Conservation (phyloP, 108 stramenopile genomes). For the Pseudonitzschia pungens region DNA sequence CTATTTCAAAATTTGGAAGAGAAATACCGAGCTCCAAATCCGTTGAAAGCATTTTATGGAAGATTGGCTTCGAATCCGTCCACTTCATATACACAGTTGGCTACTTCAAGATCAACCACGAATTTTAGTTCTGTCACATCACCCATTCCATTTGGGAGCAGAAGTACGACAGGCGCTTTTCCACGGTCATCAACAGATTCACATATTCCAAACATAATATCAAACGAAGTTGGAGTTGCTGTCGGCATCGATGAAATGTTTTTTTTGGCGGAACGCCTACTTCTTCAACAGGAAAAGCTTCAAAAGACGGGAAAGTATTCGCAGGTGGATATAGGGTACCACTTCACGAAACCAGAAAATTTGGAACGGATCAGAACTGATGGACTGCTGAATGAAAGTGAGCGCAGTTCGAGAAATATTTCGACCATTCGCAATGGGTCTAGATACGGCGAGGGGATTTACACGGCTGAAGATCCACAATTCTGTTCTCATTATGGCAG, state of each 20-base stretch:
- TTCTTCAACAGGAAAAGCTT: neutral
- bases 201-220: too few relatives aligned
- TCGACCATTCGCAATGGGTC: neutral
- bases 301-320: neutral
- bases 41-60: conserved; percentile 1
- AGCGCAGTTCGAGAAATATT: neutral
- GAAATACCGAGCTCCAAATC: neutral
- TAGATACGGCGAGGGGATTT: neutral
- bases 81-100: too few relatives aligned
- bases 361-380: conserved; percentile 8
- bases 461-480: neutral
- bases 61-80: too few relatives aligned
- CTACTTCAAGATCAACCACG: too few relatives aligned
- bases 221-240: too few relatives aligned
- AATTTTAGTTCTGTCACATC: too few relatives aligned
- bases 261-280: neutral
- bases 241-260: conserved; percentile 4
- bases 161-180: too few relatives aligned
- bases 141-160: too few relatives aligned
- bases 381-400: neutral
- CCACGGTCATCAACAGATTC: too few relatives aligned
- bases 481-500: neutral
- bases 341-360: conserved; percentile 3
- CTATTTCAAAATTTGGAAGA: neutral
- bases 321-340: neutral